Evolutionary conservation across 2,329 filamentous ascomycete genomes (phyloP).

Genomic region (Diplodia intermedia): DNA sequence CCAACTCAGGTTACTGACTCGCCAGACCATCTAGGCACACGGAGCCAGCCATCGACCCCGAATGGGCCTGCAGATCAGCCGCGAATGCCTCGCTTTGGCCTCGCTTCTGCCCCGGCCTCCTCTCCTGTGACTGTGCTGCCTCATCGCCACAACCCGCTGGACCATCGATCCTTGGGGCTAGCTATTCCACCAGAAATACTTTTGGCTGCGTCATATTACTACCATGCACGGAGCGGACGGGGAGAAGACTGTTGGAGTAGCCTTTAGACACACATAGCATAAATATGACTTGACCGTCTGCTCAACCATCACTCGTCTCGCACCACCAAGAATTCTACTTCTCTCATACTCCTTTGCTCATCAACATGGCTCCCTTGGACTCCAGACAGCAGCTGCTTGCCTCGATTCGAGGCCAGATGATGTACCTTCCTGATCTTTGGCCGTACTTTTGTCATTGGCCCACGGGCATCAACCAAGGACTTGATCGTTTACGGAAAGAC

Average conservation of each 20-base stretch:
- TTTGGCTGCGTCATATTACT: neutral
- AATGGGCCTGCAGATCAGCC: neutral
- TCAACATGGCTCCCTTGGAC: neutral
- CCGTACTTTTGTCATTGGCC: constrained; percentile 6
- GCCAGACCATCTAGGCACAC: neutral
- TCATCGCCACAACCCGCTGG: neutral
- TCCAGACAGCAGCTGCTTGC: neutral
- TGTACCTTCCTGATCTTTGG: neutral
- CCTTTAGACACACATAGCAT: neutral
- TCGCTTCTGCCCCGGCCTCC: neutral
- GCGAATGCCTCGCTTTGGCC: neutral
- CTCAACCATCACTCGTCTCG: neutral
- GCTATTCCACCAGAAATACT: neutral
- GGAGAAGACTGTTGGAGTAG: neutral
- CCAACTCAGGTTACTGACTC: neutral
- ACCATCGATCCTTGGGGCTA: neutral
- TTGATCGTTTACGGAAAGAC: neutral
- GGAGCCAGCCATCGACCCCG: neutral
- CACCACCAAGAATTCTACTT: neutral
- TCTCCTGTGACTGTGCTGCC: neutral
- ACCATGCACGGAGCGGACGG: neutral
- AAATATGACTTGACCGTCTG: neutral
- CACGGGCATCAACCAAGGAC: neutral
- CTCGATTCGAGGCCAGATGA: neutral
- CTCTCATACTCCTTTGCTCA: neutral